Conservation (phyloP, 306 rosid genomes). For the Dalbergia oliveri region DNA sequence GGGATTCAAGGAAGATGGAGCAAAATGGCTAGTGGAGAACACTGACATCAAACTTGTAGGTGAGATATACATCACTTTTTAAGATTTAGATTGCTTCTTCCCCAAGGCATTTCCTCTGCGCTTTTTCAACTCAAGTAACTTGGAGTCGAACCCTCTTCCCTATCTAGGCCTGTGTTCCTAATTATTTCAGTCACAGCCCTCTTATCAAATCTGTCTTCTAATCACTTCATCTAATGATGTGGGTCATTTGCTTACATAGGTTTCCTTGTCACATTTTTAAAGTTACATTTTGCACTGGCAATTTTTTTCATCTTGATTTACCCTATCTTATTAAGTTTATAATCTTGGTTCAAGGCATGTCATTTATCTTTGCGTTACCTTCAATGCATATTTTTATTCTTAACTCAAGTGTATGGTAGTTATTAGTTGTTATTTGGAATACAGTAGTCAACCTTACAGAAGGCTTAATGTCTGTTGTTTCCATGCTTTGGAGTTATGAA, state of each 20-base stretch:
- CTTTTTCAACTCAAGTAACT: slow-evolving; percentile 3
- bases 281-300: too few species aligned
- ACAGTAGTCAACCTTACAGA: too few species aligned
- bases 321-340: too few species aligned
- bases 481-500: too few species aligned
- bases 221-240: slow-evolving; percentile 12
- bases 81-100: slow-evolving; percentile 37
- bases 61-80: slow-evolving; percentile 47
- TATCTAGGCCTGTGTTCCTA: slow-evolving; percentile 21
- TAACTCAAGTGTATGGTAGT: too few species aligned
- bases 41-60: slow-evolving; percentile 93
- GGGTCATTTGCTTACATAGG: slow-evolving; percentile 13
- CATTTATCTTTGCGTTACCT: too few species aligned
- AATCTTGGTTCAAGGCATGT: too few species aligned
- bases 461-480: too few species aligned
- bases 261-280: slow-evolving; percentile 8
- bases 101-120: background rate
- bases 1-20: slow-evolving; percentile 91
- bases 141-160: background rate
- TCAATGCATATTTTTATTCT: too few species aligned
- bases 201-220: slow-evolving; percentile 16
- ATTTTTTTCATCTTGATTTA: too few species aligned
- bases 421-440: too few species aligned
- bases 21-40: slow-evolving; percentile 89
- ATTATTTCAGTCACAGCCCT: background rate